Evolutionary conservation across 768 basidiomycete species (phyloP), one percentile per base, ranked within the genome.

Genomic region (Fomitopsis pulvina): DNA sequence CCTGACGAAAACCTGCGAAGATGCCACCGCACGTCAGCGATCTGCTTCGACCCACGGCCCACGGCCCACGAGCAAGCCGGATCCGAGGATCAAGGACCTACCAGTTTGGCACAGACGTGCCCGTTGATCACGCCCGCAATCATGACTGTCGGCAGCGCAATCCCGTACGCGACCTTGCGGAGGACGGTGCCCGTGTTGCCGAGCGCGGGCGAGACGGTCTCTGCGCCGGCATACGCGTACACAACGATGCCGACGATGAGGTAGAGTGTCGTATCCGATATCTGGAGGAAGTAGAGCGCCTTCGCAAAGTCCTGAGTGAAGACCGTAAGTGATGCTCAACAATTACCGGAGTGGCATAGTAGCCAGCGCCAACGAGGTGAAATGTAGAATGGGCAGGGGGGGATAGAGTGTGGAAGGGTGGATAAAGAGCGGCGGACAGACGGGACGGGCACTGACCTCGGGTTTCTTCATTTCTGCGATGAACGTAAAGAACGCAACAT

Each of bases 71-170:
- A 43, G 28, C 22, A 42, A 24, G 29, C 27, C 16, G 20, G 12
- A 11, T 9, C 42, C 26, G 10, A 24, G 11, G 21, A 5, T 11
- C 22, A 20, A 8, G 22, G 5, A 51, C 53, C 20, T 29, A 54
- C 56, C 30, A 65, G 51, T 53, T 65, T 65, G 11, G 63, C 63
- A 42, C 63, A 65, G 30, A 65, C 63, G 47, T 65, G 62, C 3
- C 63, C 63, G 48, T 63, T 63, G 51, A 65, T 58, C 32, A 63
- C 62, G 22, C 63, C 63, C 6, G 63, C 63, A 30, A 65, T 60
- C 49, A 65, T 53, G 47, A 65, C 62, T 9, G 63, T 65, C n/a
- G 63, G 63, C 14, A 65, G 57, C 26, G 63, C 63, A 1, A 65
- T 59, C 12, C 63, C 63, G 42, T 63, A 65, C 32, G 63, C 47